phyloP scores from a whole-genome alignment of 805 yeast species.

The Saturnispora quitensis region DNA sequence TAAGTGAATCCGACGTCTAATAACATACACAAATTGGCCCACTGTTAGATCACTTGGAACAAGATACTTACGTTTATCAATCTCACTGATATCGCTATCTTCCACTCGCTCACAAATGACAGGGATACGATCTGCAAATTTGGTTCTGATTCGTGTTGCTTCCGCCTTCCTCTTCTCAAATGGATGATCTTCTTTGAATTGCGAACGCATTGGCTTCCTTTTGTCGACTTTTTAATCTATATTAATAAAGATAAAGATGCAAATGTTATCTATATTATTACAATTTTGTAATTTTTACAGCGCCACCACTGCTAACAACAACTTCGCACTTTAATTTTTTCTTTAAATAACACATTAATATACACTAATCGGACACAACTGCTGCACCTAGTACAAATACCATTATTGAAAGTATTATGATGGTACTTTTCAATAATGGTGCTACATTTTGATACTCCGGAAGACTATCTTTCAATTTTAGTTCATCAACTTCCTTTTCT shows the following conservation, averaged over 20 bases:
- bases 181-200: slow-evolving; percentile 91
- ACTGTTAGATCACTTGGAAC: slow-evolving; percentile 95
- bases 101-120: slow-evolving; percentile 97
- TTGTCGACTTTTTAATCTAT: not conserved
- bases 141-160: slow-evolving; percentile 80
- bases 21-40: slow-evolving; percentile 96
- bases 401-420: not conserved
- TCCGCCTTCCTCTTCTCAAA: slow-evolving; percentile 94
- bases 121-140: slow-evolving; percentile 88
- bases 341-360: not conserved
- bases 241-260: not conserved
- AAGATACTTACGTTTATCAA: slow-evolving; percentile 93
- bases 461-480: not conserved
- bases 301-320: not conserved
- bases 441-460: not conserved
- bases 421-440: not conserved
- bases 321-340: not conserved
- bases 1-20: slow-evolving; percentile 89
- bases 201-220: slow-evolving; percentile 59
- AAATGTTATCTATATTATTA: not conserved
- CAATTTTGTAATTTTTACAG: not conserved
- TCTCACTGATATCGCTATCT: slow-evolving; percentile 90
- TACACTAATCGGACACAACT: not conserved
- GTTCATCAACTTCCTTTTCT: not conserved
- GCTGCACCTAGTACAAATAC: not conserved